Conservation (phyloP, 2,329 filamentous ascomycete genomes). For the Sclerotinia subarctica region DNA sequence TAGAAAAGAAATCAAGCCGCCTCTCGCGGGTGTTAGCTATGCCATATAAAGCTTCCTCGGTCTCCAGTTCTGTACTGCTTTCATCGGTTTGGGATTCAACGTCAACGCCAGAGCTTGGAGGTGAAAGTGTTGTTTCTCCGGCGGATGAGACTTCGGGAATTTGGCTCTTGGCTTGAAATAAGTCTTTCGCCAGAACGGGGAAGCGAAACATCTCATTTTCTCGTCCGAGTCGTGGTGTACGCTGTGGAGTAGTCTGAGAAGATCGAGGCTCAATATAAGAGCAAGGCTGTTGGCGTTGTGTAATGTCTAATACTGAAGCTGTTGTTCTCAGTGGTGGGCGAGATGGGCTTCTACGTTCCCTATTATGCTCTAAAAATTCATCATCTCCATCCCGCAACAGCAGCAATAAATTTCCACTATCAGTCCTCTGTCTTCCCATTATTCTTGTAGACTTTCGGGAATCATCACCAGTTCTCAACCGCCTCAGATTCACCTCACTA, state of each 20-base stretch:
- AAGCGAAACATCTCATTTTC: constrained; percentile 25
- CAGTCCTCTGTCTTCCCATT: constrained; percentile 28
- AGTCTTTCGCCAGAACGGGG: constrained; percentile 15
- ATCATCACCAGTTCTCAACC: constrained; percentile 30
- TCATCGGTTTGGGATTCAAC: constrained; percentile 37
- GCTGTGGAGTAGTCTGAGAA: constrained; percentile 24
- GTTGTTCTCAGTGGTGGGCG: constrained; percentile 30
- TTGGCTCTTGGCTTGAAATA: constrained; percentile 23
- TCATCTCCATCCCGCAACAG: constrained; percentile 18
- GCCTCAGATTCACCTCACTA: constrained; percentile 36
- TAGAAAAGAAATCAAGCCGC: constrained; percentile 34
- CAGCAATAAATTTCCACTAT: constrained; percentile 27
- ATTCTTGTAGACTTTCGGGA: constrained; percentile 20
- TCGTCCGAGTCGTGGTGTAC: constrained; percentile 21
- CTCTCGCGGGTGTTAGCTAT: constrained; percentile 1
- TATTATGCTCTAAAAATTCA: constrained; percentile 18
- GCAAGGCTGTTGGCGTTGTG: constrained; percentile 22
- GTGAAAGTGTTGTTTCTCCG: constrained; percentile 34
- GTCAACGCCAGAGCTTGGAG: constrained; percentile 34
- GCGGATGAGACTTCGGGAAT: constrained; percentile 33
- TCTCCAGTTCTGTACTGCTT: constrained; percentile 32
- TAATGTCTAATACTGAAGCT: constrained; percentile 26
- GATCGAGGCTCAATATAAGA: constrained; percentile 22
- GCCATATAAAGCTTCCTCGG: constrained; percentile 1
- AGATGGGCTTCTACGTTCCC: constrained; percentile 22